Evolutionary conservation across 2,329 filamentous ascomycete species (phyloP), one percentile per base, ranked within the genome.

Genomic region (Claviceps sp.): DNA sequence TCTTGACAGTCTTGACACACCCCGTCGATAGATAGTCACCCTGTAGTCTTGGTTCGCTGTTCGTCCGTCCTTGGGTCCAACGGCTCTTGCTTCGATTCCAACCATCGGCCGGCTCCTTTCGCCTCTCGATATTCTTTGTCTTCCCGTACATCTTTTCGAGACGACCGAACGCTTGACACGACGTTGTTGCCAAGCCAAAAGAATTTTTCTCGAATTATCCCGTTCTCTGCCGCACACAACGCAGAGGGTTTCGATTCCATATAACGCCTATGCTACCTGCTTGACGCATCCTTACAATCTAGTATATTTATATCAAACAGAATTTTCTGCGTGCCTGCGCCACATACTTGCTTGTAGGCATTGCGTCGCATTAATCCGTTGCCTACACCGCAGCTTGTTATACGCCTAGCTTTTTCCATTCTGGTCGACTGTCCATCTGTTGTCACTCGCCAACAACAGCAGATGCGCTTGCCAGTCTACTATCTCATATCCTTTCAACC

Each of bases 91-190:
- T 40, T 55, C 49, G 46, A 44, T 57, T 54, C 50, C 45, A 47
- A 52, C 45, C 51, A 45, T 50, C 48, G 53, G 38, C 56, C 48
- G 38, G 37, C 40, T 36, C 20, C 29, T 29, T 54, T 53, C 54
- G 54, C 56, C 36, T 42, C 29, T 26, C 43, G 17, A 40, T 43
- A 46, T 36, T 43, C 43, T 29, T 23, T n/a, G 5, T 39, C 34
- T 38, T 29, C 49, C 39, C 22, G 29, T 34, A 34, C 9, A 34
- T 34, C 4, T 34, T 34, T 34, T 34, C 9, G 29, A 34, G 29
- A 34, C 29, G 29, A 11, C 9, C 29, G 9, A 34, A 34, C 29
- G 29, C 29, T 34, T 34, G 29, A 34, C 29, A 34, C 29, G 29
- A 34, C 29, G 29, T 34, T 34, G 9, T 9, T 34, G 4, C 29